A percentile compares a stretch with the other conserved stretches of the same genome.
Conservation (phyloP, 31 red algal species). For the Asparagopsis taxiformis region DNA sequence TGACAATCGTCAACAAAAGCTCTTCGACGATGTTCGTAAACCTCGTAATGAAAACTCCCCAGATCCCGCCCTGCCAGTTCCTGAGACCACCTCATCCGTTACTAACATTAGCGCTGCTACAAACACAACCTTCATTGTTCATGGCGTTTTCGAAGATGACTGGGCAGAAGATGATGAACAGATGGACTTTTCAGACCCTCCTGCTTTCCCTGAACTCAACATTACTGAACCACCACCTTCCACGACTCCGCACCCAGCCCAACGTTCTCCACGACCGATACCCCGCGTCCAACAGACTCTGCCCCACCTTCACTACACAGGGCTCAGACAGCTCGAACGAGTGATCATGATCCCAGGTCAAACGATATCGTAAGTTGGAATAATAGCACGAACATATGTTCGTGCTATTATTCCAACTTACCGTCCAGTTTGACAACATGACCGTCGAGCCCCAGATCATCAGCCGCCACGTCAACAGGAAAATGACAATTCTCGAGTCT, state of each 20-base stretch:
- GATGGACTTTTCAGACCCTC: slow-evolving; percentile 62
- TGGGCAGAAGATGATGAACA: slow-evolving; percentile 62
- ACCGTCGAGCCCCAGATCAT: too few species aligned
- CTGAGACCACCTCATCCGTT: neutral
- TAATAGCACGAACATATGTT: too few species aligned
- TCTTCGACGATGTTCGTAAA: slow-evolving; percentile 4
- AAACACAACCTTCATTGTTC: too few species aligned
- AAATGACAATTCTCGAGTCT: too few species aligned
- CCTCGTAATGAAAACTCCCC: neutral
- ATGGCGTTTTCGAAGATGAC: slow-evolving; percentile 46
- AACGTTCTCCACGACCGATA: slow-evolving; percentile 19
- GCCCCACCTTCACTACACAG: slow-evolving; percentile 54
- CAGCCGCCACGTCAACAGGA: too few species aligned
- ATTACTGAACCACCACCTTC: slow-evolving; percentile 6
- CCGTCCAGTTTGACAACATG: neutral
- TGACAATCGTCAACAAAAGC: neutral
- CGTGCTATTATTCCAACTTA: neutral
- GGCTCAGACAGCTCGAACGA: slow-evolving; percentile 12
- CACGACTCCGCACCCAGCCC: neutral
- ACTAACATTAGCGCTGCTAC: neutral
- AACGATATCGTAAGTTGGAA: too few species aligned
- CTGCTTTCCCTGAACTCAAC: slow-evolving; percentile 34
- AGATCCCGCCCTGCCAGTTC: neutral
- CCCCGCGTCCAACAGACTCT: slow-evolving; percentile 1
- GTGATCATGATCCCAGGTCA: neutral